phyloP scores from a whole-genome alignment of 2,329 filamentous ascomycete genomes.

The Rutstroemia sydowiana region DNA sequence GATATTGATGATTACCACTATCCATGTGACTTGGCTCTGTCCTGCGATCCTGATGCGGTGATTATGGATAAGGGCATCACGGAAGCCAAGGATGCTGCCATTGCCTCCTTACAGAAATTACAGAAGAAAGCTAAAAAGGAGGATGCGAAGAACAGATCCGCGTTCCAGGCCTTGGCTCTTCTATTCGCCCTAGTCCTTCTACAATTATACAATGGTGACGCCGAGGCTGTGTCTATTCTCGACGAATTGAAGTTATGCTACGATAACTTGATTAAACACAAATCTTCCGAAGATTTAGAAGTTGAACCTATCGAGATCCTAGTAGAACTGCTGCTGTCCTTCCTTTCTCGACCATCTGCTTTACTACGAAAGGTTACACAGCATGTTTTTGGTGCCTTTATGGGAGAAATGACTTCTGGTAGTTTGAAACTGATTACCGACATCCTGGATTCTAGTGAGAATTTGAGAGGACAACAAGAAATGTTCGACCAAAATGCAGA shows the following conservation, averaged over 20 bases:
- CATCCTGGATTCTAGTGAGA: conserved; percentile 74
- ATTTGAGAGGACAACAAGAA: conserved; percentile 72
- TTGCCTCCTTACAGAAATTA: conserved; percentile 46
- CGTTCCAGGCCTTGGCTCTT: conserved; percentile 61
- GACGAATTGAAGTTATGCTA: conserved; percentile 75
- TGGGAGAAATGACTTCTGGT: conserved; percentile 62
- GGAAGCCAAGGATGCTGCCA: conserved; percentile 44
- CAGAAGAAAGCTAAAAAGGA: conserved; percentile 36
- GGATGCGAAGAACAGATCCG: conserved; percentile 26
- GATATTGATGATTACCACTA: conserved; percentile 45
- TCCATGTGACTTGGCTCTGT: conserved; percentile 24
- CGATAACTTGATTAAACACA: conserved; percentile 47
- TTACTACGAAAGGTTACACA: conserved; percentile 81
- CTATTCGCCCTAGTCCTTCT: conserved; percentile 79
- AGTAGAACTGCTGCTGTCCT: conserved; percentile 83
- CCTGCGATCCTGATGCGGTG: conserved; percentile 33
- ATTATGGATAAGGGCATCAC: conserved; percentile 49
- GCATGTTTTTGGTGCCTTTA: conserved; percentile 81
- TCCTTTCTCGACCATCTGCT: conserved; percentile 77
- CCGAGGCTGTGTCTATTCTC: conserved; percentile 75
- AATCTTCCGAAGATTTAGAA: conserved; percentile 41
- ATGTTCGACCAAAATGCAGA: conserved; percentile 70
- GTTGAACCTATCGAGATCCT: conserved; percentile 60
- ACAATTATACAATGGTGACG: conserved; percentile 83
- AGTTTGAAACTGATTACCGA: conserved; percentile 60